Conservation (phyloP, 345 rosid species). For the Euphorbia peplus region DNA sequence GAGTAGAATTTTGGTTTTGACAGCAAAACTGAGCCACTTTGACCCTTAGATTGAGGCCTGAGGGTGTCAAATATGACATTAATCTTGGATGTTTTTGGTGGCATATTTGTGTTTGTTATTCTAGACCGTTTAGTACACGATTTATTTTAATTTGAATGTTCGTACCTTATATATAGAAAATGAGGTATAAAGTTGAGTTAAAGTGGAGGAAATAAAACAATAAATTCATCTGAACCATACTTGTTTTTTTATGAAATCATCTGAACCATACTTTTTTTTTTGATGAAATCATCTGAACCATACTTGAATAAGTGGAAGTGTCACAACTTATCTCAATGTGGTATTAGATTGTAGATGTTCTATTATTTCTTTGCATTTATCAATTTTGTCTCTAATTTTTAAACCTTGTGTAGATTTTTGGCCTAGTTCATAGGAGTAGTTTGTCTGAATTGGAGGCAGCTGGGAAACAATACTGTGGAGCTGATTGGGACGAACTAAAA, state of each 20-base stretch:
- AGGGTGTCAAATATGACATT: background rate
- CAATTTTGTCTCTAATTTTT: background rate
- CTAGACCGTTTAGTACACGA: background rate
- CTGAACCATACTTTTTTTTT: too few relatives aligned
- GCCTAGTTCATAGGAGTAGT: constrained; percentile 35
- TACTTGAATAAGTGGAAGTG: background rate
- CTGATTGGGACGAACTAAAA: constrained; percentile 36
- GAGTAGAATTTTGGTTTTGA: background rate
- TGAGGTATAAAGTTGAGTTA: background rate
- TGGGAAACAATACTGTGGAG: constrained; percentile 38
- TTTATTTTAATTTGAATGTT: background rate
- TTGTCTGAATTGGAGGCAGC: constrained; percentile 40
- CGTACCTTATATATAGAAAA: background rate
- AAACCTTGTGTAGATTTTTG: constrained; percentile 39
- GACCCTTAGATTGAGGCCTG: background rate
- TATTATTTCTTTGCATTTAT: background rate
- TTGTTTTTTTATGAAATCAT: too few relatives aligned
- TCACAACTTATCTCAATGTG: background rate
- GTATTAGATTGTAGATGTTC: background rate
- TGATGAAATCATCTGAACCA: background rate
- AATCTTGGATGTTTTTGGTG: background rate
- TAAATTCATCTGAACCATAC: background rate
- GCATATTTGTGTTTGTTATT: background rate
- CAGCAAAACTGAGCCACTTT: background rate
- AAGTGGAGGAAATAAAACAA: background rate